Conservation (phyloP, 2,329 filamentous ascomycete species). For the Aspergillus sp. region DNA sequence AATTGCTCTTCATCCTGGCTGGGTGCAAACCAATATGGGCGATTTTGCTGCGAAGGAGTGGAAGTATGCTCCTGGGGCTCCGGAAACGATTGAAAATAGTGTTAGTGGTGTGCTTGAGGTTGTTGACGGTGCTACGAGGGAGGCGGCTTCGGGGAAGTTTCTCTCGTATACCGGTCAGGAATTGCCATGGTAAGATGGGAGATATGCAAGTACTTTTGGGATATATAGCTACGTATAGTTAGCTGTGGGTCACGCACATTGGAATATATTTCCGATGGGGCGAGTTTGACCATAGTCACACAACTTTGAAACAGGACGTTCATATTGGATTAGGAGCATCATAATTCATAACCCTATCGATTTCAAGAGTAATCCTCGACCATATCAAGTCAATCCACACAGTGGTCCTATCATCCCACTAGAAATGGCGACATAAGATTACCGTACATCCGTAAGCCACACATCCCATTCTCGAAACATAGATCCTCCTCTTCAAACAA, state of each 20-base stretch:
- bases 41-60: slow-evolving; percentile 32
- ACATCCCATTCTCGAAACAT: neutral
- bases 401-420: neutral
- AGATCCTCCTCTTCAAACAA: neutral
- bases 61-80: slow-evolving; percentile 25
- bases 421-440: neutral
- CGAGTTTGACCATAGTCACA: too few relatives aligned
- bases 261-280: too few relatives aligned
- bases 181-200: neutral
- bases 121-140: slow-evolving; percentile 38
- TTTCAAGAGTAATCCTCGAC: too few relatives aligned
- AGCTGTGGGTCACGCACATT: too few relatives aligned
- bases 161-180: slow-evolving; percentile 26
- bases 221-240: too few relatives aligned
- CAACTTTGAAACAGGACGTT: too few relatives aligned
- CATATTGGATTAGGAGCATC: too few relatives aligned
- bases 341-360: too few relatives aligned
- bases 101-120: slow-evolving; percentile 34
- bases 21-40: slow-evolving; percentile 33
- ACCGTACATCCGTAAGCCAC: neutral
- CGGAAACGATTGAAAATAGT: slow-evolving; percentile 33
- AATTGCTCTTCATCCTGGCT: slow-evolving; percentile 38
- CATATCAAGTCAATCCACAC: neutral
- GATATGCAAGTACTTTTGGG: too few relatives aligned
- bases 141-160: slow-evolving; percentile 35